Base-by-base conservation (phyloP, 108 stramenopile genomes). In the Stephanodiscus triporus region DNA sequence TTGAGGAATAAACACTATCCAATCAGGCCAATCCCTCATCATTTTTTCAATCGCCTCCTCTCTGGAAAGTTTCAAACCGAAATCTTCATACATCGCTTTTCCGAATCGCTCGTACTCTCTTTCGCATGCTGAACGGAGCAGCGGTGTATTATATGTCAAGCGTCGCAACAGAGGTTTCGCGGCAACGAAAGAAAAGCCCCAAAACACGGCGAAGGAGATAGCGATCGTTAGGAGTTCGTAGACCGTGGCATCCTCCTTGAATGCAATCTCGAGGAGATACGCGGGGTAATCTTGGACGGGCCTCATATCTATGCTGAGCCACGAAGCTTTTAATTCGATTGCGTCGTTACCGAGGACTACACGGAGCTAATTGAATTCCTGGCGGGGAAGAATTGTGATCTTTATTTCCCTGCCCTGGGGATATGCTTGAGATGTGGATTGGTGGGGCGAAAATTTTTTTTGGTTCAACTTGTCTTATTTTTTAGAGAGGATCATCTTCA, bases 251-350 rank as follows among this genome's bases (percentile, higher is more conserved):
- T 26, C 61, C 40, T 62, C 61, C 24, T 34, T 62, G 29, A 62
- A 62, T 62, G 61, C 61, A 38, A 34, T 11, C 11, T 62, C 61
- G 61, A 62, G 61, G 61, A 62, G 61, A 43, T 34, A 24, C 8
- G 61, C 29, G 19, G 29, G 24, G 29, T 42, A 34, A 62, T 62
- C 61, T 62, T 34, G 27, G 61, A 62, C 11, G 40, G 40, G 40
- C 9, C 40, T 11, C 40, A 40, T 40, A 34, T 34, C 2, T 34
- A 34, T 34, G 32, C n/a, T n/a, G n/a, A n/a, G n/a, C n/a, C n/a
- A n/a, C n/a, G n/a, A n/a, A n/a, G n/a, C n/a, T n/a, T n/a, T n/a
- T n/a, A n/a, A n/a, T n/a, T n/a, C n/a, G n/a, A n/a, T n/a, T n/a
- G n/a, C n/a, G n/a, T n/a, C n/a, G n/a, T n/a, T n/a, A n/a, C n/a